Evolutionary conservation across 306 rosid genomes (phyloP).

Genomic region (Dalbergia cochinchinensis): DNA sequence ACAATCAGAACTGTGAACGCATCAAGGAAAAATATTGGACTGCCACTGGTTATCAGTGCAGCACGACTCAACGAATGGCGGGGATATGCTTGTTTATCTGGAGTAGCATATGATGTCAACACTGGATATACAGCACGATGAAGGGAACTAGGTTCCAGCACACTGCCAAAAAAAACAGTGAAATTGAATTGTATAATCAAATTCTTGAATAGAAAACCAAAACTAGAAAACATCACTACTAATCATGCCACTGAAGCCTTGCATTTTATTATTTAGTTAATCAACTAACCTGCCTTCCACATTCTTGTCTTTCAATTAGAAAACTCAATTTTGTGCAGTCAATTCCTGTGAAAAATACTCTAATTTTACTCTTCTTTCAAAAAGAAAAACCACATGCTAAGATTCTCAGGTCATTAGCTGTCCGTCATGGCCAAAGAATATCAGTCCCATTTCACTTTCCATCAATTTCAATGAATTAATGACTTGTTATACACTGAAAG

Average conservation of each 20-base stretch:
- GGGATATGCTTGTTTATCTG: slow-evolving; percentile 92
- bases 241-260: slow-evolving; percentile 9
- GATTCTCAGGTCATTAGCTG: not conserved
- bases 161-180: slow-evolving; percentile 63
- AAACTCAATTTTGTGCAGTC: slow-evolving; percentile 16
- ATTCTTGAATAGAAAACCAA: slow-evolving; percentile 30
- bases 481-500: slow-evolving; percentile 3
- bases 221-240: slow-evolving; percentile 24
- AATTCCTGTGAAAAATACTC: not conserved
- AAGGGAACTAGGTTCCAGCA: slow-evolving; percentile 89
- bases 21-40: slow-evolving; percentile 97
- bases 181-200: slow-evolving; percentile 41
- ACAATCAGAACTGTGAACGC: slow-evolving; percentile 91
- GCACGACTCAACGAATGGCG: slow-evolving; percentile 94
- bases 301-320: slow-evolving; percentile 18
- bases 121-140: slow-evolving; percentile 92
- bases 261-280: not conserved
- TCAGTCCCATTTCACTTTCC: not conserved
- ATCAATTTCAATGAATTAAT: not conserved
- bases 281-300: not conserved
- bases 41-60: slow-evolving; percentile 91
- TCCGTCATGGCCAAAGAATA: not conserved
- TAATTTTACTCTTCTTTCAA: not conserved
- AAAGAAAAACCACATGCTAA: not conserved
- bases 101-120: slow-evolving; percentile 83